These are phyloP conservation scores for Prunus mongolica DNA, from an alignment of 306 rosid genomes.

Conservation along the genomic window DNA sequence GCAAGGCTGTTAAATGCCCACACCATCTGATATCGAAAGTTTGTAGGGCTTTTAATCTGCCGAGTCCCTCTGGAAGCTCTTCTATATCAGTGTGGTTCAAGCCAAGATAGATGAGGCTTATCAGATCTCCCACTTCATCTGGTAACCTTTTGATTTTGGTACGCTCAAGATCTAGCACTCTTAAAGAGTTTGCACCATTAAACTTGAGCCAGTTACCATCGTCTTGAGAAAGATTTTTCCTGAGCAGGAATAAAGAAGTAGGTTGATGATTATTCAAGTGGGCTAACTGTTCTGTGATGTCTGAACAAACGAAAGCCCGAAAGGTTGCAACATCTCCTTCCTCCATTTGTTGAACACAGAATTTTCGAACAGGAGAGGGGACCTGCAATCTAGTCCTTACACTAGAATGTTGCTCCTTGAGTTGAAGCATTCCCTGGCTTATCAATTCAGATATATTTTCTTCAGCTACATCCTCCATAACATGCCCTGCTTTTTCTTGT, in stretches of 20 bases:
- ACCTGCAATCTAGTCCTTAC: conserved; percentile 10
- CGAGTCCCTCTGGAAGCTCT: conserved; percentile 20
- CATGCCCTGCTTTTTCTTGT: conserved; percentile 12
- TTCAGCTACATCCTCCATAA: conserved; percentile 23
- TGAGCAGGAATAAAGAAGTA: conserved; percentile 16
- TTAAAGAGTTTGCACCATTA: conserved; percentile 3
- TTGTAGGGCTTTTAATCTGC: conserved; percentile 13
- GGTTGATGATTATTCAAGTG: neutral
- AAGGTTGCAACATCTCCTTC: conserved; percentile 10
- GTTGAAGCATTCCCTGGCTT: conserved; percentile 14
- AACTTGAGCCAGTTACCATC: conserved; percentile 6
- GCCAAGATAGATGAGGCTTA: conserved; percentile 17
- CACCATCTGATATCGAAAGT: conserved; percentile 27
- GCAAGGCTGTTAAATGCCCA: conserved; percentile 7
- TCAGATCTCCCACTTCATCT: conserved; percentile 17
- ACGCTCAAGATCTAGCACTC: conserved; percentile 21
- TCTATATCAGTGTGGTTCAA: conserved; percentile 16
- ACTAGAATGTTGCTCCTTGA: neutral
- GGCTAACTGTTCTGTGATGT: neutral
- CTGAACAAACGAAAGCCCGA: conserved; percentile 4
- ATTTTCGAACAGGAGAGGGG: neutral
- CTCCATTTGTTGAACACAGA: conserved; percentile 14
- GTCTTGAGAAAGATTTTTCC: neutral
- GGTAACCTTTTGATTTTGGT: conserved; percentile 15
- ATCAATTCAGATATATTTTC: conserved; percentile 15